Conservation (phyloP, 176 grass and related monocot genomes). For the Paspalum vaginatum region DNA sequence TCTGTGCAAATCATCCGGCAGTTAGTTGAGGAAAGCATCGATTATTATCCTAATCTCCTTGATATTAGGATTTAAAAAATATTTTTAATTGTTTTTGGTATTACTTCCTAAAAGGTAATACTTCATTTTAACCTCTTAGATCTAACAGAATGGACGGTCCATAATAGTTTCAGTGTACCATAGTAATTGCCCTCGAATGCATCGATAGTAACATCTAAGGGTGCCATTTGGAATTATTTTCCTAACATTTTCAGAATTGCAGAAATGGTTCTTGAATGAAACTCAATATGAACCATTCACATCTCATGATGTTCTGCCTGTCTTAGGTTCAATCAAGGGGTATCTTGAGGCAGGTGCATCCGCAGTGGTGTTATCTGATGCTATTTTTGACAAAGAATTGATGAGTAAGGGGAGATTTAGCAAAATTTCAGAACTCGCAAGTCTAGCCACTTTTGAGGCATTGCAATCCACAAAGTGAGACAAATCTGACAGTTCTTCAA, state of each 20-base stretch:
- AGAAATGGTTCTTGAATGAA: not conserved
- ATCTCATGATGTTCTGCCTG: conserved; percentile 13
- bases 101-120: too few species aligned
- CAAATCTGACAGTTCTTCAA: conserved; percentile 1
- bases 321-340: conserved; percentile 57
- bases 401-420: conserved; percentile 56
- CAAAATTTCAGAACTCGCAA: conserved; percentile 65
- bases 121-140: too few species aligned
- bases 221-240: not conserved
- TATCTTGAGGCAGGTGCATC: conserved; percentile 74
- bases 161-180: too few species aligned
- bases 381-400: conserved; percentile 78
- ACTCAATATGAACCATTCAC: not conserved
- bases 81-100: too few species aligned
- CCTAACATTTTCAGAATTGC: not conserved
- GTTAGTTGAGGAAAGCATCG: too few species aligned
- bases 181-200: not conserved
- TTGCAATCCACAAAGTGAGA: conserved; percentile 37
- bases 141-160: too few species aligned
- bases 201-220: not conserved
- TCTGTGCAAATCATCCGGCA: too few species aligned
- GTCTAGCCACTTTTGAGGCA: conserved; percentile 55
- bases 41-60: too few species aligned
- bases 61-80: too few species aligned
- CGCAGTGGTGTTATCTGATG: conserved; percentile 82